Percentiles rank a stretch among this genome's conserved stretches.
Conservation (phyloP, 2,329 filamentous ascomycete species). For the Pyrenophora seminiperda region DNA sequence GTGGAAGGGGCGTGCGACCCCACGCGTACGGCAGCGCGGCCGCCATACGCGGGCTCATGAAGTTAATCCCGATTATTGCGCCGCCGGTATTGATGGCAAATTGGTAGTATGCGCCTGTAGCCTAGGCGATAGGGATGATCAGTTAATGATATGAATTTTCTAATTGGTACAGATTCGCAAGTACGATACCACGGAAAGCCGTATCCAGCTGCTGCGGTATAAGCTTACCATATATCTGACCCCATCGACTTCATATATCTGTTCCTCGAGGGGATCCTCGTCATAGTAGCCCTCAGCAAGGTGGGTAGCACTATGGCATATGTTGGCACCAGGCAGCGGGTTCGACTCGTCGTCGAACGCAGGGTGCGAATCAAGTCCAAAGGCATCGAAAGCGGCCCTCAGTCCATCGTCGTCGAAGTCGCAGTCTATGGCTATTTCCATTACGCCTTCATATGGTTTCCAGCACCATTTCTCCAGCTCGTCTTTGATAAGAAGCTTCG, state of each 20-base stretch:
- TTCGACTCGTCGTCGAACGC: conserved; percentile 4
- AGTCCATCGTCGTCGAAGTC: conserved; percentile 12
- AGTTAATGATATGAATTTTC: neutral
- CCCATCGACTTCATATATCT: conserved; percentile 20
- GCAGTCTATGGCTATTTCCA: conserved; percentile 4
- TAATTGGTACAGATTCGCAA: no score
- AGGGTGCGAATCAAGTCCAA: conserved; percentile 15
- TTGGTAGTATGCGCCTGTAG: conserved; percentile 20
- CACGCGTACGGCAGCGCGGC: no score
- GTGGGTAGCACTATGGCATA: conserved; percentile 10
- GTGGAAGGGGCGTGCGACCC: no score
- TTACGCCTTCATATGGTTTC: conserved; percentile 6
- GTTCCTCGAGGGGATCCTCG: conserved; percentile 3
- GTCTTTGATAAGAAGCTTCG: neutral
- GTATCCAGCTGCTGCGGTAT: neutral
- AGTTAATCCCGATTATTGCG: conserved; percentile 15
- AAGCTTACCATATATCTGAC: conserved; percentile 22
- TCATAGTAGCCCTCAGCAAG: conserved; percentile 14
- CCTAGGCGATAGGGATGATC: conserved; percentile 9
- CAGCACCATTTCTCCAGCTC: conserved; percentile 22
- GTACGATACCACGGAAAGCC: no score
- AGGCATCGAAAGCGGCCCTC: conserved; percentile 6
- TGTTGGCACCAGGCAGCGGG: conserved; percentile 19
- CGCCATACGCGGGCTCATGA: conserved; percentile 17
- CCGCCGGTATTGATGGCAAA: conserved; percentile 25